phyloP scores from a whole-genome alignment of 306 rosid genomes.

The Luffa acutangula region DNA sequence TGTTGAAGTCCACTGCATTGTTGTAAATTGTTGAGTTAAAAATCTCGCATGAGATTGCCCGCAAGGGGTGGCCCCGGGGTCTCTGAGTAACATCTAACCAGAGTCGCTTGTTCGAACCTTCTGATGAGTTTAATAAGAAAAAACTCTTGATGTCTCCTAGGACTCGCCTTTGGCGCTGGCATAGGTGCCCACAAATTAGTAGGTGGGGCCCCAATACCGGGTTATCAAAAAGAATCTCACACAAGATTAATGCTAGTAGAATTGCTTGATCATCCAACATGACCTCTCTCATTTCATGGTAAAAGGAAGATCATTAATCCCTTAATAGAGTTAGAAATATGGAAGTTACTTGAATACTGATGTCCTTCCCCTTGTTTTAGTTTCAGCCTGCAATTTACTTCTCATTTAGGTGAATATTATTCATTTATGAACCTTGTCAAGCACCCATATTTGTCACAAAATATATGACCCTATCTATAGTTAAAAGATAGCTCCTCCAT shows the following conservation, averaged over 20 bases:
- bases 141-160: not conserved
- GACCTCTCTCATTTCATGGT: not conserved
- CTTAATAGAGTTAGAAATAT: not conserved
- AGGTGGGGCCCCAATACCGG: not conserved
- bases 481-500: not conserved
- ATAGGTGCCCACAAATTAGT: not conserved
- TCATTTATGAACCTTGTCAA: not conserved
- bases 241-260: not conserved
- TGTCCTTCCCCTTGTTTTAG: not conserved
- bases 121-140: too few relatives aligned
- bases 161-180: too few relatives aligned
- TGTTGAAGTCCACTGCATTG: not conserved
- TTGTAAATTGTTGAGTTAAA: not conserved
- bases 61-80: not conserved
- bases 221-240: not conserved
- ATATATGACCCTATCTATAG: not conserved
- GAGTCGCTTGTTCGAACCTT: not conserved
- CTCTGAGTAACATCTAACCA: not conserved
- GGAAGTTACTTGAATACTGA: not conserved
- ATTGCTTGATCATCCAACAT: not conserved
- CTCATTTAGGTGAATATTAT: not conserved
- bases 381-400: not conserved
- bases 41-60: not conserved
- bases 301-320: not conserved
- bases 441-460: not conserved